Evolutionary conservation across 176 grass and related monocot genomes (phyloP).

Genomic region (Rhynchospora pubera): DNA sequence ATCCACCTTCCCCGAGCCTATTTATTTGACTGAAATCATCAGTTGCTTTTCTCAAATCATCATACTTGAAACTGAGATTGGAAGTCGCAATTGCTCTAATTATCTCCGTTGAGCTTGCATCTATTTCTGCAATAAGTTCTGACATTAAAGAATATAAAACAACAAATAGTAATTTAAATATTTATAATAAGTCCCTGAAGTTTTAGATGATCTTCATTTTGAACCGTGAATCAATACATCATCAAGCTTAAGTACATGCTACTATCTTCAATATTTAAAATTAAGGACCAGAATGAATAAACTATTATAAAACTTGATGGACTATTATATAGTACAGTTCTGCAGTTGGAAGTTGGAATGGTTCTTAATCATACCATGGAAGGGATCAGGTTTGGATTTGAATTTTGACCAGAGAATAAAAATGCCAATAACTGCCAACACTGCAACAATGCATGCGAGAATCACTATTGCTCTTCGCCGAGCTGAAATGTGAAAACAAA

Average conservation of each 20-base stretch:
- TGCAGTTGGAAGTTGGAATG: neutral
- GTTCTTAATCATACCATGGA: conserved; percentile 34
- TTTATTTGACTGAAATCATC: conserved; percentile 62
- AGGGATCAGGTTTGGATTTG: conserved; percentile 20
- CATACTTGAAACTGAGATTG: conserved; percentile 51
- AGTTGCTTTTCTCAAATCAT: conserved; percentile 49
- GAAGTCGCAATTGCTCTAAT: conserved; percentile 57
- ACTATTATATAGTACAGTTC: neutral
- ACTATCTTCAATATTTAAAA: neutral
- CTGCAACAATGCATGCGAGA: conserved; percentile 24
- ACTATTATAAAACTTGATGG: neutral
- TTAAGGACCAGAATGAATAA: conserved; percentile 5
- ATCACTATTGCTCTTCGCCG: conserved; percentile 32
- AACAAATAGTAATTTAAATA: neutral
- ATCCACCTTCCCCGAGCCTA: conserved; percentile 75
- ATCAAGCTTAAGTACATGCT: neutral
- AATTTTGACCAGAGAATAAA: conserved; percentile 39
- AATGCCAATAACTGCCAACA: conserved; percentile 28
- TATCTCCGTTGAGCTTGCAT: conserved; percentile 34
- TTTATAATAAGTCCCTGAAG: neutral
- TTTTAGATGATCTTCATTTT: neutral
- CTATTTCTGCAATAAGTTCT: conserved; percentile 37
- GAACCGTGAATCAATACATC: neutral
- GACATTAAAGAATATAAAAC: neutral
- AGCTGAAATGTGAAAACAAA: conserved; percentile 31